A percentile compares a stretch with the other conserved stretches of the same genome.
Evolutionary conservation across 83 land plant genomes (phyloP).

Genomic region (Thuja plicata): DNA sequence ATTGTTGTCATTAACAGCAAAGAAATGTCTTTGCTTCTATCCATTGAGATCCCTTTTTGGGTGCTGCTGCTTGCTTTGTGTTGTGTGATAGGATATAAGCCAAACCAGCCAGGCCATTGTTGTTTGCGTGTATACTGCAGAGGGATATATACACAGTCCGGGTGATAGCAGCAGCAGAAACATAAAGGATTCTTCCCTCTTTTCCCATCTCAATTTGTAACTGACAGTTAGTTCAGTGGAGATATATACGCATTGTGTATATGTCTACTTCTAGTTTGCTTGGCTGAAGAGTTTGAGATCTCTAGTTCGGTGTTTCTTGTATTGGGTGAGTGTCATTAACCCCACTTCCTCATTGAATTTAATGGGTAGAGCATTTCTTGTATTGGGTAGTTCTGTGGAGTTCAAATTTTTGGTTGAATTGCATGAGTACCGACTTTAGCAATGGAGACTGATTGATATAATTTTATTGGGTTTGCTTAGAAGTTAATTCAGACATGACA

Average conservation of each 20-base stretch:
- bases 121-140: background rate
- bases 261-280: background rate
- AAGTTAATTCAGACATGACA: background rate
- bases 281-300: background rate
- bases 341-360: background rate
- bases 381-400: background rate
- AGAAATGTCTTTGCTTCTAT: background rate
- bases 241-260: conserved; percentile 10
- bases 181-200: background rate
- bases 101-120: background rate
- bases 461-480: background rate
- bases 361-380: background rate
- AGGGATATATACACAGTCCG: background rate
- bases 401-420: background rate
- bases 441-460: background rate
- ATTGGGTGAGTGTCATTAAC: background rate
- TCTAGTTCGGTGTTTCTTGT: background rate
- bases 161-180: background rate
- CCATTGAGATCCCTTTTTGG: background rate
- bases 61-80: background rate
- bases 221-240: background rate
- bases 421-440: background rate
- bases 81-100: background rate
- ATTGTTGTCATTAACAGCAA: background rate
- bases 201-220: background rate